Percentiles rank a stretch among this genome's conserved stretches.
These are phyloP conservation scores for Saccharum officinarum DNA, from an alignment of 176 grass and related monocot species.

Conservation along the genomic window DNA sequence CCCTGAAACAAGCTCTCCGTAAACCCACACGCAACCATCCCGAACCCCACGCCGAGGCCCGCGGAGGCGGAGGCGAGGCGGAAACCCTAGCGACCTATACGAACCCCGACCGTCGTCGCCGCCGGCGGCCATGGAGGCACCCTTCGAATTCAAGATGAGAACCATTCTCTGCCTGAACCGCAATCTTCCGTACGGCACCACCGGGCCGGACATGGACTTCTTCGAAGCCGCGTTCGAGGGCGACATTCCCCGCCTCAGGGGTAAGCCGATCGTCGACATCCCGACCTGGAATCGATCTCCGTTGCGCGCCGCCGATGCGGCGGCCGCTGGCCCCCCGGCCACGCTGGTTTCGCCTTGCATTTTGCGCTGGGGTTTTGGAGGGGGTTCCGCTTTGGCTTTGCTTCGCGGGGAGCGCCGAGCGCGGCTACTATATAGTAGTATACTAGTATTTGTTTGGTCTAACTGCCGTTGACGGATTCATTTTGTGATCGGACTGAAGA, in stretches of 20 bases:
- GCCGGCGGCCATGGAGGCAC: constrained; percentile 9
- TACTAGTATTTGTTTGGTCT: background rate
- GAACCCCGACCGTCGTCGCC: background rate
- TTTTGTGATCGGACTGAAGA: constrained; percentile 16
- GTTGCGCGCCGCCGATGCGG: background rate
- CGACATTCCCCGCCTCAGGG: constrained; percentile 32
- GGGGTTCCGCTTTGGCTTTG: background rate
- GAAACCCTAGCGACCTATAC: background rate
- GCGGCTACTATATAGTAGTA: background rate
- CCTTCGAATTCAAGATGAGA: constrained; percentile 14
- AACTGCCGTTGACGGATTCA: background rate
- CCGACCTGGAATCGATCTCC: background rate
- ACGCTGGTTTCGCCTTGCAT: background rate
- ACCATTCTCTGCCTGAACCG: background rate
- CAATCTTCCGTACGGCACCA: constrained; percentile 13
- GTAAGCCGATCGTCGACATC: background rate
- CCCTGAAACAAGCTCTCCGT: background rate
- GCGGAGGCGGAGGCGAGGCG: background rate
- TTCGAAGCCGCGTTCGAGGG: constrained; percentile 38
- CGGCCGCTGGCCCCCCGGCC: background rate
- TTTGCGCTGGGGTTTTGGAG: constrained; percentile 8
- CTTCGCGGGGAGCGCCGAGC: background rate
- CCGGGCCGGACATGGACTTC: constrained; percentile 19
- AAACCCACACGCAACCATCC: background rate
- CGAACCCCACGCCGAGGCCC: background rate